phyloP scores from a whole-genome alignment of 352 stramenopile species.

The Phytophthora vignae region DNA sequence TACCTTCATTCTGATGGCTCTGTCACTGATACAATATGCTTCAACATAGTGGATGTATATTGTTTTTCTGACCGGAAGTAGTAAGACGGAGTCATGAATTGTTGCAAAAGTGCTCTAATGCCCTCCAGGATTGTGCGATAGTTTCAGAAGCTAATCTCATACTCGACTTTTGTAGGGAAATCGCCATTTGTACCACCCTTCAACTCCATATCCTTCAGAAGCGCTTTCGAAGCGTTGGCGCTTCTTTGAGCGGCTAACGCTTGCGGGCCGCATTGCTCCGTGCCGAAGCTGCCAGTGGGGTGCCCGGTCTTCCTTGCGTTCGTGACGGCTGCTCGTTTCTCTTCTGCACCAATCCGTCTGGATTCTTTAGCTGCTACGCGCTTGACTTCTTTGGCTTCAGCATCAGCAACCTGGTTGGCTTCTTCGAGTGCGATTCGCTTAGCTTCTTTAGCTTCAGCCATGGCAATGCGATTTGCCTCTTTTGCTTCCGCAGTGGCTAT shows the following conservation, averaged over 20 bases:
- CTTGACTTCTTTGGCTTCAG: not conserved
- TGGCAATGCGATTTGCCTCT: not conserved
- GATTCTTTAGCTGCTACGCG: not conserved
- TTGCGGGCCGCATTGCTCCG: too few relatives aligned
- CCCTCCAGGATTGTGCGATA: not conserved
- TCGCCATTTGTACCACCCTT: not conserved
- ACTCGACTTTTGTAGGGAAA: not conserved
- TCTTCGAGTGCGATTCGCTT: not conserved
- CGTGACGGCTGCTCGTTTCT: not conserved
- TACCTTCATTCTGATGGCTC: not conserved
- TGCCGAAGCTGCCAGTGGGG: not conserved
- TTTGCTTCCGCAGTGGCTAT: not conserved
- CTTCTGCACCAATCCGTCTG: not conserved
- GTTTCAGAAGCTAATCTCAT: not conserved
- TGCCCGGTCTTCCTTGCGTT: not conserved
- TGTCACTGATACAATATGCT: not conserved
- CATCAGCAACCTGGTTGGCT: not conserved
- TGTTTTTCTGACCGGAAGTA: too few relatives aligned
- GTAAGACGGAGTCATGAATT: not conserved
- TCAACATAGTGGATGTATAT: too few relatives aligned
- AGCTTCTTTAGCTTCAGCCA: not conserved
- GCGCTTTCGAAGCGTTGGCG: not conserved
- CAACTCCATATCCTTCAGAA: not conserved
- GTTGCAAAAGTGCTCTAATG: not conserved
- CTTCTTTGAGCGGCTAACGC: not conserved